These are phyloP conservation scores for Williopsis jadinii DNA, from an alignment of 1,139 yeast species.

Conservation along the genomic window DNA sequence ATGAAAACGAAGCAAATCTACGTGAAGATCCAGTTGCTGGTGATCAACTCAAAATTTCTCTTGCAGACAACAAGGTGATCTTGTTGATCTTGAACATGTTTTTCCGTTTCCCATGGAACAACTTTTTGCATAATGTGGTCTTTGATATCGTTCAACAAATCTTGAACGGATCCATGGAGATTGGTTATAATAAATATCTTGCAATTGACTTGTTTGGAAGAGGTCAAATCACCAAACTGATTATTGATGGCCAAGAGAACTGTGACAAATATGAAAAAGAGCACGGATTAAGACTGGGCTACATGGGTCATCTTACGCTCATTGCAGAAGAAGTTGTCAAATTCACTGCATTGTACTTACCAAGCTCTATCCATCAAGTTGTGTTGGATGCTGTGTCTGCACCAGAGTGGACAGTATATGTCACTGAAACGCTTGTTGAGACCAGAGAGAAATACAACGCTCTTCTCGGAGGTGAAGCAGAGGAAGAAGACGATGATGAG, in stretches of 20 bases:
- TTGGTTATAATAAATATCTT: slow-evolving; percentile 79
- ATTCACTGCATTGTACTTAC: slow-evolving; percentile 71
- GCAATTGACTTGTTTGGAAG: slow-evolving; percentile 78
- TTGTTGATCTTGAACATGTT: slow-evolving; percentile 76
- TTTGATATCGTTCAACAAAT: slow-evolving; percentile 97
- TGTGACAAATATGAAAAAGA: slow-evolving; percentile 63
- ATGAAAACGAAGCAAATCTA: slow-evolving; percentile 56
- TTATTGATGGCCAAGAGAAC: slow-evolving; percentile 73
- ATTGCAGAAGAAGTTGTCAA: slow-evolving; percentile 97
- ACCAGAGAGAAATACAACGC: slow-evolving; percentile 92
- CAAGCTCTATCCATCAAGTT: slow-evolving; percentile 49
- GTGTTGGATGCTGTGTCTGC: slow-evolving; percentile 37
- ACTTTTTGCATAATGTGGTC: slow-evolving; percentile 93
- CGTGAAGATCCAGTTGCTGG: slow-evolving; percentile 80
- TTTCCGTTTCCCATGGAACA: slow-evolving; percentile 95
- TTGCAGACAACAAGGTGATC: slow-evolving; percentile 76
- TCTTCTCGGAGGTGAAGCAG: slow-evolving; percentile 68
- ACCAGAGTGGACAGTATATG: slow-evolving; percentile 70
- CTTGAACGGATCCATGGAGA: slow-evolving; percentile 91
- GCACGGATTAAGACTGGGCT: slow-evolving; percentile 77
- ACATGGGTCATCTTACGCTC: slow-evolving; percentile 94
- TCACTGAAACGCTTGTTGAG: slow-evolving; percentile 67
- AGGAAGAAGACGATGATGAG: slow-evolving; percentile 37
- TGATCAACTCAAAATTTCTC: slow-evolving; percentile 77
- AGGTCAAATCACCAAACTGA: slow-evolving; percentile 70